These are phyloP conservation scores for Fusarium ambrosium DNA, from an alignment of 2,329 filamentous ascomycete genomes.

Conservation along the genomic window DNA sequence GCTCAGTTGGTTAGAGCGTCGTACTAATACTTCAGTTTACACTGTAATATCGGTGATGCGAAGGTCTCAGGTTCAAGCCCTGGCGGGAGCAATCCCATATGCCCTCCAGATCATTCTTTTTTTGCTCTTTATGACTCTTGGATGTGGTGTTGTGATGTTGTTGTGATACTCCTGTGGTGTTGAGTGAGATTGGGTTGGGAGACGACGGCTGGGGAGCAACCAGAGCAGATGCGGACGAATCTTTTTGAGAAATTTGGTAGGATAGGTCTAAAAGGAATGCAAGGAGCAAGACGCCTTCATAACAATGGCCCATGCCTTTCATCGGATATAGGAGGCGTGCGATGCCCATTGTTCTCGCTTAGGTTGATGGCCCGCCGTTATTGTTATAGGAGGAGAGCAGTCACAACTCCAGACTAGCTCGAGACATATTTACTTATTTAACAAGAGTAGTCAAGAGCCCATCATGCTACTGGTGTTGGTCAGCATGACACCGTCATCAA, in stretches of 20 bases:
- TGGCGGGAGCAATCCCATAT: conserved; percentile 47
- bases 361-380: background rate
- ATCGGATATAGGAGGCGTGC: background rate
- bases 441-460: background rate
- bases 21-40: conserved; percentile 49
- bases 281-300: background rate
- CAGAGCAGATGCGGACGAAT: background rate
- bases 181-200: background rate
- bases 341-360: background rate
- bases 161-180: background rate
- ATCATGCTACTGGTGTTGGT: background rate
- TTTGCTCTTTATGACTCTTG: conserved; percentile 10
- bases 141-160: background rate
- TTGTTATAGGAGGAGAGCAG: background rate
- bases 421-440: background rate
- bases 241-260: background rate
- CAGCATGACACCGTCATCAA: background rate
- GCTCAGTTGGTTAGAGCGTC: conserved; percentile 53
- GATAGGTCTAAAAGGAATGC: background rate
- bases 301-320: background rate
- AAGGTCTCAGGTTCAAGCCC: conserved; percentile 52
- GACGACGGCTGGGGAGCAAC: background rate
- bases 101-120: conserved; percentile 40
- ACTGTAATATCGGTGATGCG: conserved; percentile 37
- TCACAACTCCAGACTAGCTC: background rate